Percentiles rank a stretch among this genome's conserved stretches.
These are phyloP conservation scores for Kwoniella shivajii DNA, from an alignment of 1,284 basidiomycete species.

Conservation along the genomic window DNA sequence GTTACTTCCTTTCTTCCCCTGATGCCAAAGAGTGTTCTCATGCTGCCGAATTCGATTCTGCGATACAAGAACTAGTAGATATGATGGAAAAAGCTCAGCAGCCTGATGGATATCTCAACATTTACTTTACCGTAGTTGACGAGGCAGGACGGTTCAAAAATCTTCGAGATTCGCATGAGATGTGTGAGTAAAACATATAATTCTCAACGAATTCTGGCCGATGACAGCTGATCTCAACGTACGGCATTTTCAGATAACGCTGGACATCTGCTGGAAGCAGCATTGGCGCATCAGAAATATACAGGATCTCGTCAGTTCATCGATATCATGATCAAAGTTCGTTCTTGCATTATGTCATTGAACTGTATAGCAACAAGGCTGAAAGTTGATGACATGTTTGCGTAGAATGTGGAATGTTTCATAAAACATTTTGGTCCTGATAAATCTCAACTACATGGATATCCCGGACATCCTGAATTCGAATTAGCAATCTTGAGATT, in stretches of 20 bases:
- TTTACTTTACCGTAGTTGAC: slow-evolving; percentile 44
- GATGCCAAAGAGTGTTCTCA: slow-evolving; percentile 17
- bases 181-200: slow-evolving; percentile 40
- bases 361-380: neutral
- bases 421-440: slow-evolving; percentile 29
- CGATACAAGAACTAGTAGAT: slow-evolving; percentile 34
- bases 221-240: neutral
- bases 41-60: slow-evolving; percentile 22
- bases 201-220: neutral
- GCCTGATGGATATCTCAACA: slow-evolving; percentile 39
- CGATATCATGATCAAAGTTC: slow-evolving; percentile 41
- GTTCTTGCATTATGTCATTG: neutral
- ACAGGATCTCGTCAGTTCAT: slow-evolving; percentile 34
- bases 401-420: slow-evolving; percentile 37
- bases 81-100: slow-evolving; percentile 40
- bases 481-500: slow-evolving; percentile 42
- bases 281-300: slow-evolving; percentile 36
- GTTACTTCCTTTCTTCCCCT: slow-evolving; percentile 35
- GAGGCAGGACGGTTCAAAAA: slow-evolving; percentile 35
- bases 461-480: slow-evolving; percentile 45
- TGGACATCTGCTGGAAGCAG: slow-evolving; percentile 41
- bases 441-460: slow-evolving; percentile 30
- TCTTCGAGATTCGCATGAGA: slow-evolving; percentile 42
- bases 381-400: neutral
- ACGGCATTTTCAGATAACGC: slow-evolving; percentile 27